Evolutionary conservation across 768 basidiomycete species (phyloP).

Genomic region (Thelephora ganbajun): DNA sequence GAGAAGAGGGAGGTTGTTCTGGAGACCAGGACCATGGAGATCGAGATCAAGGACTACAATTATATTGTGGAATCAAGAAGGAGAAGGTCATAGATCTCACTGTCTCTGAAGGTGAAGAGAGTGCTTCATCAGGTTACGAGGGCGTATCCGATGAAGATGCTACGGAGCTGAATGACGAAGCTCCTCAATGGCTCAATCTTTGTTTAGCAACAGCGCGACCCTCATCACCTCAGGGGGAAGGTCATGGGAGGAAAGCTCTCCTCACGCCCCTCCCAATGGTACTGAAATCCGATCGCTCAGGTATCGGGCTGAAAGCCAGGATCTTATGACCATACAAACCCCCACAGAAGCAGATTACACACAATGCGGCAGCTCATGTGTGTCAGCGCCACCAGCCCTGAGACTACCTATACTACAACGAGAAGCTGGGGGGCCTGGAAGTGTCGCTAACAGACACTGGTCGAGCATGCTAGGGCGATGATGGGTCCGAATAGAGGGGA

Average conservation of each 20-base stretch:
- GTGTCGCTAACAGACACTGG: too few species aligned
- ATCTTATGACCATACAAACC: conserved; percentile 50
- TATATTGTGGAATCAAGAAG: conserved; percentile 27
- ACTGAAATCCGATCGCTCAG: conserved; percentile 69
- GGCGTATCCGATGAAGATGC: conserved; percentile 1
- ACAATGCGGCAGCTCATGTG: conserved; percentile 49
- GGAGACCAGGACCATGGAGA: conserved; percentile 7
- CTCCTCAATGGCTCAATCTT: background rate
- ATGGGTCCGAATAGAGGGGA: too few species aligned
- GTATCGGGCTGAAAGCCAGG: conserved; percentile 72
- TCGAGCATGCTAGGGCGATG: too few species aligned
- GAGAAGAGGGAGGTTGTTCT: conserved; percentile 15
- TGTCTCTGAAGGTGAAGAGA: conserved; percentile 32
- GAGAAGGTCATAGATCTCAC: conserved; percentile 40
- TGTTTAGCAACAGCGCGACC: background rate
- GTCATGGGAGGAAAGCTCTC: conserved; percentile 37
- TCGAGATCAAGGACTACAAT: conserved; percentile 13
- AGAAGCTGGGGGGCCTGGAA: too few species aligned
- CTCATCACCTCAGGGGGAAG: conserved; percentile 7
- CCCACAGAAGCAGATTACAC: conserved; percentile 59
- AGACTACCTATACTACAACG: too few species aligned
- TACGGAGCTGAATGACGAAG: background rate
- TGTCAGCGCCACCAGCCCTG: too few species aligned
- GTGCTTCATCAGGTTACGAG: conserved; percentile 9
- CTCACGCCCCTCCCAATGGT: conserved; percentile 64